Conservation (phyloP, 164 flowering plant genomes). For the Kingdonia uniflora region DNA sequence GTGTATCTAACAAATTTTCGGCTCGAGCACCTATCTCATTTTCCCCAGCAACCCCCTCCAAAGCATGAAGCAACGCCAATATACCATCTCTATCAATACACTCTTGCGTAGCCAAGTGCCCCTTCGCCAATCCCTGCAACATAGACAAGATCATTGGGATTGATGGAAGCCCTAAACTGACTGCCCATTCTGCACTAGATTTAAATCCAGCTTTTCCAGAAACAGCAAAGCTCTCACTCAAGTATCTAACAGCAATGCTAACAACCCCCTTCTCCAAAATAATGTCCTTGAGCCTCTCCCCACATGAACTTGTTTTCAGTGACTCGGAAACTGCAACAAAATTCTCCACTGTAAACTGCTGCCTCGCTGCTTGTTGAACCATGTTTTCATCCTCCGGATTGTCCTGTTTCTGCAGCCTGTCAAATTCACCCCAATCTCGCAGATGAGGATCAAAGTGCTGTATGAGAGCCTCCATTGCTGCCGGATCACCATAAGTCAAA, state of each 20-base stretch:
- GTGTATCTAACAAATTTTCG: slow-evolving; percentile 87
- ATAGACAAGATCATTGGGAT: slow-evolving; percentile 89
- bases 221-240: slow-evolving; percentile 68
- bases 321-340: slow-evolving; percentile 98
- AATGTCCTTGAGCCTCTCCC: slow-evolving; percentile 90
- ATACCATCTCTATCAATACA: slow-evolving; percentile 80
- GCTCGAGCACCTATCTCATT: slow-evolving; percentile 98
- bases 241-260: slow-evolving; percentile 57
- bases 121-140: slow-evolving; percentile 92
- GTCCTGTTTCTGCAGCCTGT: slow-evolving; percentile 63
- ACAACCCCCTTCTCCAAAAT: slow-evolving; percentile 83
- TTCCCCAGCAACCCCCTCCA: slow-evolving; percentile 93
- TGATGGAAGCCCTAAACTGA: slow-evolving; percentile 71
- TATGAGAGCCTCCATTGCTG: slow-evolving; percentile 95
- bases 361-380: slow-evolving; percentile 60
- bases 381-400: slow-evolving; percentile 66
- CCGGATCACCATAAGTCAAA: slow-evolving; percentile 93
- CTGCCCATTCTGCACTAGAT: slow-evolving; percentile 66
- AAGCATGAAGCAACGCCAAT: slow-evolving; percentile 84
- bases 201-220: slow-evolving; percentile 68
- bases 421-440: slow-evolving; percentile 77
- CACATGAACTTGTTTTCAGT: slow-evolving; percentile 92
- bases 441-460: slow-evolving; percentile 86
- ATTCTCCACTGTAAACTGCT: slow-evolving; percentile 78
- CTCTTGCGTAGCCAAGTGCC: slow-evolving; percentile 76